Evolutionary conservation across 257 asterid species (phyloP).

Genomic region (Solanum etuberosum): DNA sequence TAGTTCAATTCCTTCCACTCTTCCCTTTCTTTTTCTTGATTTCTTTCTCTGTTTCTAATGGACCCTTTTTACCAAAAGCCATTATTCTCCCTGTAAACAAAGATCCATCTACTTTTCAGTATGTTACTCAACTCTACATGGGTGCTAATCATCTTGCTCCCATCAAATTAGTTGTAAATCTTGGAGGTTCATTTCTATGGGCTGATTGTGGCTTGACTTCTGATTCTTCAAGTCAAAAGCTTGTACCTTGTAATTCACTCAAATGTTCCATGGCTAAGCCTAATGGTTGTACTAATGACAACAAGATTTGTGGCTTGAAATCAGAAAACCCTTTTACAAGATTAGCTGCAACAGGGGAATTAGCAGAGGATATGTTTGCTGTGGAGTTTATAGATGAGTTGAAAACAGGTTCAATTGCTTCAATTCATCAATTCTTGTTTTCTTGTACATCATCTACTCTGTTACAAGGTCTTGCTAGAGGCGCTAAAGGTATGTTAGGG

Average conservation of each 20-base stretch:
- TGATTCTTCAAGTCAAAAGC: slow-evolving; percentile 12
- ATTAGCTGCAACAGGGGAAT: slow-evolving; percentile 26
- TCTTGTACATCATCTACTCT: slow-evolving; percentile 36
- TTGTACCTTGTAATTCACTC: slow-evolving; percentile 36
- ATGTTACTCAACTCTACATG: slow-evolving; percentile 33
- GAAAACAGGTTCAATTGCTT: slow-evolving; percentile 29
- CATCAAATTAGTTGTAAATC: slow-evolving; percentile 40
- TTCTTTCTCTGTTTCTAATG: slow-evolving; percentile 17
- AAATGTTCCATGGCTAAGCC: slow-evolving; percentile 57
- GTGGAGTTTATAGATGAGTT: slow-evolving; percentile 39
- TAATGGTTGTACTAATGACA: slow-evolving; percentile 10
- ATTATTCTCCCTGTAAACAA: slow-evolving; percentile 39
- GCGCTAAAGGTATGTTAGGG: slow-evolving; percentile 57
- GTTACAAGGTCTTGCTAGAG: slow-evolving; percentile 43
- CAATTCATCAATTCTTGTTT: slow-evolving; percentile 41
- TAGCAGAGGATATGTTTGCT: slow-evolving; percentile 29
- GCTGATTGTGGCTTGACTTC: slow-evolving; percentile 13
- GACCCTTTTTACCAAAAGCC: slow-evolving; percentile 54
- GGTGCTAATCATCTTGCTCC: slow-evolving; percentile 25
- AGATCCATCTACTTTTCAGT: slow-evolving; percentile 48
- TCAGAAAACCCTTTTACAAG: slow-evolving; percentile 46
- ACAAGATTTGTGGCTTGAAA: slow-evolving; percentile 33
- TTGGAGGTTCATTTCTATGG: slow-evolving; percentile 52
- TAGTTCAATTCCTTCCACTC: slow-evolving; percentile 3
- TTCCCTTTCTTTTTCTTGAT: slow-evolving; percentile 13